Percentiles rank a stretch among this genome's conserved stretches.
Evolutionary conservation across 1,284 basidiomycete genomes (phyloP).

Genomic region (Phlebopus sp.): DNA sequence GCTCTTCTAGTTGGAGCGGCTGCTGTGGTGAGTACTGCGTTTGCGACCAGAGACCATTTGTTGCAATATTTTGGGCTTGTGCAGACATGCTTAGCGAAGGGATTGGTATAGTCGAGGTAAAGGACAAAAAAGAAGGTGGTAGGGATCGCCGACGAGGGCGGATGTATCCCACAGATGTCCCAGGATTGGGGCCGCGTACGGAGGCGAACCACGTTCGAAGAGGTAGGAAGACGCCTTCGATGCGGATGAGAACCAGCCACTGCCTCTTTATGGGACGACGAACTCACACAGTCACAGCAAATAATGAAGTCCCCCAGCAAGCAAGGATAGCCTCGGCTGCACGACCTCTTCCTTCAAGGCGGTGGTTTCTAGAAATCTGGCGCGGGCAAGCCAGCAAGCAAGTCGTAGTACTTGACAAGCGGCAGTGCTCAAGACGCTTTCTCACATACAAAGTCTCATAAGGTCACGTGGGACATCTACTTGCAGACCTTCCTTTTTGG

Average conservation of each 20-base stretch:
- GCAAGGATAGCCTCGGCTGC: background rate
- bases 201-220: background rate
- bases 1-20: conserved; percentile 41
- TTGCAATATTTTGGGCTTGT: conserved; percentile 16
- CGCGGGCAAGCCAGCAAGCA: too few species aligned
- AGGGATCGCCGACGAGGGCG: background rate
- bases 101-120: background rate
- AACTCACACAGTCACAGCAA: background rate
- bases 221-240: background rate
- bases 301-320: background rate
- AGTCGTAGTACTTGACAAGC: too few species aligned
- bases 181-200: background rate
- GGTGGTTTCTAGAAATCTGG: too few species aligned
- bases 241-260: background rate
- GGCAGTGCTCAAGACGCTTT: too few species aligned
- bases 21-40: conserved; percentile 18
- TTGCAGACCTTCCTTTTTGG: too few species aligned
- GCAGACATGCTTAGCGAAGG: conserved; percentile 19
- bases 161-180: background rate
- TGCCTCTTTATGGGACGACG: background rate
- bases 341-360: too few species aligned
- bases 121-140: background rate
- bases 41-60: conserved; percentile 21
- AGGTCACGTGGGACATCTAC: too few species aligned
- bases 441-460: too few species aligned